phyloP scores from a whole-genome alignment of 1,139 yeast species.

The Suhomyces chickasaworum region DNA sequence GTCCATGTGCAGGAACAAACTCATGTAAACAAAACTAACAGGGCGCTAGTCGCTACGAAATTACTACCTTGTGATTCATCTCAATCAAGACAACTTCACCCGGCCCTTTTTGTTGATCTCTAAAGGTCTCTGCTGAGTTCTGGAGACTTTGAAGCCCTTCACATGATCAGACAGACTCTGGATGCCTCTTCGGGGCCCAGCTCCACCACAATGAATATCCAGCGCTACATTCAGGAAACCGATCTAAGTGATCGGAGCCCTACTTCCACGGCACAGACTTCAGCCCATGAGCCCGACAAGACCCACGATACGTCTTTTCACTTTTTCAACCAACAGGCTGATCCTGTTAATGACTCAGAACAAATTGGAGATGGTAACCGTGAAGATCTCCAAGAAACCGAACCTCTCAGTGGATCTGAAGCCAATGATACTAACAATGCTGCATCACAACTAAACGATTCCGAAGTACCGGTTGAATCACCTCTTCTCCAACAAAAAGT shows the following conservation, averaged over 20 bases:
- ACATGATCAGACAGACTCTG: conserved; percentile 21
- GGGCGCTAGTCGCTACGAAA: background rate
- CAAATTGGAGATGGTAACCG: background rate
- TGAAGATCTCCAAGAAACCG: background rate
- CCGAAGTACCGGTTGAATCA: background rate
- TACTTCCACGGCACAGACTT: conserved; percentile 20
- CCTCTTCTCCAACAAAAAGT: too few relatives aligned
- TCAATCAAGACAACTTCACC: background rate
- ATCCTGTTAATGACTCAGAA: background rate
- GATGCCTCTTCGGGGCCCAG: conserved; percentile 25
- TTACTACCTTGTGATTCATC: background rate
- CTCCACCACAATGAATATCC: conserved; percentile 28
- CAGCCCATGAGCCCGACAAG: conserved; percentile 14
- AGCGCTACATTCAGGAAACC: conserved; percentile 29
- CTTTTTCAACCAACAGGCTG: conserved; percentile 2
- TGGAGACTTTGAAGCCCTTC: background rate
- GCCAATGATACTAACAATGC: background rate
- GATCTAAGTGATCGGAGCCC: conserved; percentile 25
- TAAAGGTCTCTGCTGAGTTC: background rate
- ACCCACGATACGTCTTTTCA: conserved; percentile 14
- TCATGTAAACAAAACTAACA: background rate
- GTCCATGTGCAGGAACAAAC: background rate
- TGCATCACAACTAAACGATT: background rate
- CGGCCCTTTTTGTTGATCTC: background rate
- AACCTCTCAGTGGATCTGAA: background rate